Conservation (phyloP, 2,329 filamentous ascomycete genomes). For the Aspergillus puulaauensis region DNA sequence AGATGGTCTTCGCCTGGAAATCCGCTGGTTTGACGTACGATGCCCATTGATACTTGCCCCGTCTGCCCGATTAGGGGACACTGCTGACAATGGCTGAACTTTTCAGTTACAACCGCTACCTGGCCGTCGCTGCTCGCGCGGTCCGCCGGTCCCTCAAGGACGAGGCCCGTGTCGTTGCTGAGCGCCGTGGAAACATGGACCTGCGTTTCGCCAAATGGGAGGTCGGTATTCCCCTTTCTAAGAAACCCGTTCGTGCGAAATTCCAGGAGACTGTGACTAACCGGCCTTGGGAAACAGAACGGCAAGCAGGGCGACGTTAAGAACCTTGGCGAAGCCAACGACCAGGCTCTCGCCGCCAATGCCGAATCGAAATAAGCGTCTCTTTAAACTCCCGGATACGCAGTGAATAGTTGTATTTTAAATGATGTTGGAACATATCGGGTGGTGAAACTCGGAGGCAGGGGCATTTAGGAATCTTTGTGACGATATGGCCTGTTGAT, state of each 20-base stretch:
- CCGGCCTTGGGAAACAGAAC: slow-evolving; percentile 59
- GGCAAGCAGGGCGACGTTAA: slow-evolving; percentile 91
- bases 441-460: slow-evolving; percentile 22
- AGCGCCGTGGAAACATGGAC: slow-evolving; percentile 87
- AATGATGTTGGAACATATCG: slow-evolving; percentile 16
- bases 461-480: slow-evolving; percentile 29
- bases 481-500: slow-evolving; percentile 38
- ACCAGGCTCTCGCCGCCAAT: slow-evolving; percentile 46
- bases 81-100: slow-evolving; percentile 26
- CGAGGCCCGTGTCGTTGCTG: slow-evolving; percentile 79
- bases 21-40: slow-evolving; percentile 90
- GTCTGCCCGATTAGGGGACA: slow-evolving; percentile 2
- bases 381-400: slow-evolving; percentile 16
- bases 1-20: slow-evolving; percentile 99
- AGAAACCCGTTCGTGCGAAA: neutral
- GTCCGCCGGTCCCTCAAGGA: slow-evolving; percentile 98
- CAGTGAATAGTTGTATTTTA: slow-evolving; percentile 21
- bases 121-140: slow-evolving; percentile 88
- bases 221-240: slow-evolving; percentile 60
- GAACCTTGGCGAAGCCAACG: slow-evolving; percentile 63
- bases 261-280: slow-evolving; percentile 28
- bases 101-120: slow-evolving; percentile 98
- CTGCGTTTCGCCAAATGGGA: slow-evolving; percentile 92
- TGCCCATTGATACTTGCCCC: slow-evolving; percentile 21
- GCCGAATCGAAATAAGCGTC: slow-evolving; percentile 43